Evolutionary conservation across 345 rosid species (phyloP).

Genomic region (Populus simonii): DNA sequence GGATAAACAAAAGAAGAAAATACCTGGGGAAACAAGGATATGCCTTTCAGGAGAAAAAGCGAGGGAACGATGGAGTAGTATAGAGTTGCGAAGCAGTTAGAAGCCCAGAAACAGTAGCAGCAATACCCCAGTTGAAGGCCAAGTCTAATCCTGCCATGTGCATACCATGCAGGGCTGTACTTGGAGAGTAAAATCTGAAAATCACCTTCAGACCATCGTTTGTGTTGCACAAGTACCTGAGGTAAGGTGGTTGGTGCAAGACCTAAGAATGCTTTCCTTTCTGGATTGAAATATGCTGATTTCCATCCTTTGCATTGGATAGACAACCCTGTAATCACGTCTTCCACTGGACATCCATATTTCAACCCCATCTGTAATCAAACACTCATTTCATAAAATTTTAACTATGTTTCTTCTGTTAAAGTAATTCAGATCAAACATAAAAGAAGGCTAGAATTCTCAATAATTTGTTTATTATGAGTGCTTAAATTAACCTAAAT

Average conservation of each 20-base stretch:
- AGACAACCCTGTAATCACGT: slow-evolving; percentile 72
- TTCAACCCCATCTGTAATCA: slow-evolving; percentile 64
- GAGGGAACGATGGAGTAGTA: slow-evolving; percentile 55
- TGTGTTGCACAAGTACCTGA: slow-evolving; percentile 64
- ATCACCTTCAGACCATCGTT: slow-evolving; percentile 82
- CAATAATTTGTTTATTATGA: no score
- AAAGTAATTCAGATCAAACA: no score
- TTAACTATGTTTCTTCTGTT: not conserved
- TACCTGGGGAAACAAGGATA: slow-evolving; percentile 71
- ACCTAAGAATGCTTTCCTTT: slow-evolving; percentile 61
- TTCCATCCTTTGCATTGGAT: slow-evolving; percentile 73
- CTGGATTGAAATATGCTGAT: slow-evolving; percentile 58
- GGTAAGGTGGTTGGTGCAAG: slow-evolving; percentile 49
- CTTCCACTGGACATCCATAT: slow-evolving; percentile 76
- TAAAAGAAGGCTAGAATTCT: no score
- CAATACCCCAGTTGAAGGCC: slow-evolving; percentile 50
- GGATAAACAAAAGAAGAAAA: not conserved
- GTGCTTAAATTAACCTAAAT: no score
- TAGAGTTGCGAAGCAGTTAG: slow-evolving; percentile 44
- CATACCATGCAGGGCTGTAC: slow-evolving; percentile 58
- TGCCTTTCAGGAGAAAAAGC: slow-evolving; percentile 56
- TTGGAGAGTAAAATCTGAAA: slow-evolving; percentile 59
- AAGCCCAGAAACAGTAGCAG: slow-evolving; percentile 55
- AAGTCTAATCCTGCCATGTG: slow-evolving; percentile 46
- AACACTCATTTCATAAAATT: slow-evolving; percentile 4